phyloP scores from a whole-genome alignment of 1,284 basidiomycete species.

The Ceratobasidium sp. region DNA sequence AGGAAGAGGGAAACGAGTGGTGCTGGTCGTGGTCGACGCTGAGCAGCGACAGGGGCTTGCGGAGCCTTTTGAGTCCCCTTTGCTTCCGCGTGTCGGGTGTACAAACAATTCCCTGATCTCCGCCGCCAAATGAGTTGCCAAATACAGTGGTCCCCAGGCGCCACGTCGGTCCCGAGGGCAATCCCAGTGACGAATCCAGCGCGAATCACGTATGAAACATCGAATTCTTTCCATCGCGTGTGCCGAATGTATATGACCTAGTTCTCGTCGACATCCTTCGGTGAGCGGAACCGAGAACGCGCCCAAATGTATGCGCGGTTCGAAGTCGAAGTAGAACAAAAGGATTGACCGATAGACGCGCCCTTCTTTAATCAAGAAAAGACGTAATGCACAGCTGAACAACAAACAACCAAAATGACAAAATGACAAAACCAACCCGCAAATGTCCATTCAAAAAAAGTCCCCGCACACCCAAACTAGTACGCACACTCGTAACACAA shows the following conservation, averaged over 20 bases:
- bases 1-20: neutral
- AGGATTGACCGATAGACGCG: no score
- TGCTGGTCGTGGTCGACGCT: constrained; percentile 29
- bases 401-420: no score
- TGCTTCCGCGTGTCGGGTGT: constrained; percentile 22
- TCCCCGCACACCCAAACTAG: neutral
- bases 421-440: no score
- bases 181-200: neutral
- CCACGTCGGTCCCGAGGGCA: constrained; percentile 21
- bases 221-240: neutral
- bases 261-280: neutral
- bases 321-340: no score
- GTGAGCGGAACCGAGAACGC: neutral
- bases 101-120: constrained; percentile 23
- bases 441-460: no score
- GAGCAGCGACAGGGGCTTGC: constrained; percentile 10
- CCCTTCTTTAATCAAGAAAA: no score
- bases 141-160: neutral
- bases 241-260: neutral
- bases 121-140: constrained; percentile 7
- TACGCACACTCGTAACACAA: constrained; percentile 44
- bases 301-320: neutral
- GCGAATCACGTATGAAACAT: constrained; percentile 13
- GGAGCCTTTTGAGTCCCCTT: neutral
- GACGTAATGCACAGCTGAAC: no score